Percentiles rank a stretch among this genome's conserved stretches.
phyloP scores from a whole-genome alignment of 2,329 filamentous ascomycete genomes.

The Ceratocystis huliohia region DNA sequence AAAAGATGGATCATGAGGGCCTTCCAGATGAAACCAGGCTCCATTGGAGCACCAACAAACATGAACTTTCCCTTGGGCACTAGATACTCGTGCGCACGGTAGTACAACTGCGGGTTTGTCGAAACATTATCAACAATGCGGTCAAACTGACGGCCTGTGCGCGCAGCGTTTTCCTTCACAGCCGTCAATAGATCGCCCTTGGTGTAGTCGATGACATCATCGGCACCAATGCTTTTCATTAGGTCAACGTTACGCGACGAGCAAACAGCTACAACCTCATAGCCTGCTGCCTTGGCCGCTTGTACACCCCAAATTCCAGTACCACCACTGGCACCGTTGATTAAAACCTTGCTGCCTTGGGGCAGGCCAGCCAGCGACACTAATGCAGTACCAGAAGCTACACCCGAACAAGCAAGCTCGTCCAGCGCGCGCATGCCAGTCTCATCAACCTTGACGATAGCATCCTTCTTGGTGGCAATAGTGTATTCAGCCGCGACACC shows the following conservation, averaged over 20 bases:
- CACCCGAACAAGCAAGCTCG: slow-evolving; percentile 37
- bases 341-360: slow-evolving; percentile 45
- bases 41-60: slow-evolving; percentile 35
- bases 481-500: slow-evolving; percentile 36
- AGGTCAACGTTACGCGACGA: slow-evolving; percentile 46
- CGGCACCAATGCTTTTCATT: slow-evolving; percentile 47
- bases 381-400: slow-evolving; percentile 29
- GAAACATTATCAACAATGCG: slow-evolving; percentile 49
- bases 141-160: slow-evolving; percentile 30
- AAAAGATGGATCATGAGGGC: slow-evolving; percentile 25
- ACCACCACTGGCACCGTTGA: slow-evolving; percentile 55
- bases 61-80: slow-evolving; percentile 37
- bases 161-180: slow-evolving; percentile 35
- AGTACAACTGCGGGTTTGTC: slow-evolving; percentile 40
- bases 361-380: neutral
- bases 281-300: slow-evolving; percentile 49
- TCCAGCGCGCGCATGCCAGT: slow-evolving; percentile 31
- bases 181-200: slow-evolving; percentile 34
- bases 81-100: slow-evolving; percentile 38
- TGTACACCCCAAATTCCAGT: slow-evolving; percentile 50
- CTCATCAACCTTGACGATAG: slow-evolving; percentile 14
- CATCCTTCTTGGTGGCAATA: slow-evolving; percentile 26
- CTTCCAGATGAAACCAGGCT: slow-evolving; percentile 24
- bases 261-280: slow-evolving; percentile 48
- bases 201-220: slow-evolving; percentile 52